Percentiles rank a stretch among this genome's conserved stretches.
Evolutionary conservation across 441 rosid species (phyloP).

Genomic region (Populus hybrid): DNA sequence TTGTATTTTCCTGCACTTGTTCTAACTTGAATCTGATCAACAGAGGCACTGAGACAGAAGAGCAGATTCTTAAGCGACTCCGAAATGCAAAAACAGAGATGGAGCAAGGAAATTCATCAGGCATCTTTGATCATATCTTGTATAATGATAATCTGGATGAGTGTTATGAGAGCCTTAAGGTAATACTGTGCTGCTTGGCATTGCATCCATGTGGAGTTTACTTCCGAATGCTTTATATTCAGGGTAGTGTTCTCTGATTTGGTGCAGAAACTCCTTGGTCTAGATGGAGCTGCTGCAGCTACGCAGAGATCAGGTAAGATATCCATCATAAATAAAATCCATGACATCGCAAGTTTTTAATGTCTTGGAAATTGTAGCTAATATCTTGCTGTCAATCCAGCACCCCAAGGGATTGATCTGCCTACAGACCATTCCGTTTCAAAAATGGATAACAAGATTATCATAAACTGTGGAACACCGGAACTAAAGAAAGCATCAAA

Average conservation of each 20-base stretch:
- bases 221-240: background rate
- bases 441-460: constrained; percentile 46
- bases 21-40: constrained; percentile 18
- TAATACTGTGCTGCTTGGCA: constrained; percentile 26
- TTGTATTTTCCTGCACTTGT: constrained; percentile 1
- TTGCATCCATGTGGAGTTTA: background rate
- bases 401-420: constrained; percentile 51
- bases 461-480: constrained; percentile 35
- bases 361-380: constrained; percentile 10
- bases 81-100: constrained; percentile 73
- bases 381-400: constrained; percentile 36
- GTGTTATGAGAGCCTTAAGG: constrained; percentile 81
- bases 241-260: constrained; percentile 6
- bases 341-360: background rate
- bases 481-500: constrained; percentile 46
- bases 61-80: constrained; percentile 72
- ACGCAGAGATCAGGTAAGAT: constrained; percentile 52
- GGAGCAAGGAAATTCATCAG: constrained; percentile 60
- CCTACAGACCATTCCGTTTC: constrained; percentile 55
- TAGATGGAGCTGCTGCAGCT: constrained; percentile 40
- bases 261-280: constrained; percentile 61
- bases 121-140: constrained; percentile 59
- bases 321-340: background rate
- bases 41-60: constrained; percentile 93
- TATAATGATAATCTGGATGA: constrained; percentile 68